These are phyloP conservation scores for Parietaria judaica DNA, from an alignment of 306 rosid species.

Conservation along the genomic window DNA sequence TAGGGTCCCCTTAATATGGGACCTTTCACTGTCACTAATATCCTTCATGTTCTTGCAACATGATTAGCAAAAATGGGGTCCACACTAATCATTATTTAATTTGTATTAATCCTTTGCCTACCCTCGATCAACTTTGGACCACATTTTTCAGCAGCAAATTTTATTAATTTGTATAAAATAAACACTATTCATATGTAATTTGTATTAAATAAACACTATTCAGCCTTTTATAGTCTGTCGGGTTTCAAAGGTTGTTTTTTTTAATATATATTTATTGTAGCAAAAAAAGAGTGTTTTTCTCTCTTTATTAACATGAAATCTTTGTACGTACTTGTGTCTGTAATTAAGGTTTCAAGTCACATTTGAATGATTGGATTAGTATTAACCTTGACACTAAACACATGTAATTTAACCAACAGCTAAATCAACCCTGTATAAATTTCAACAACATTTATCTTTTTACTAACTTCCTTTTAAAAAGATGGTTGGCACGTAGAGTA, in stretches of 20 bases:
- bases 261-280: too few species aligned
- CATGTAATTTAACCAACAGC: background rate
- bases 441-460: background rate
- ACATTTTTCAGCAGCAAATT: too few species aligned
- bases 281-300: background rate
- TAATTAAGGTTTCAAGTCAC: slow-evolving; percentile 6
- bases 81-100: slow-evolving; percentile 30
- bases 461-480: background rate
- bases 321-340: slow-evolving; percentile 8
- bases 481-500: background rate
- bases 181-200: background rate
- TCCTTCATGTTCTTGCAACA: slow-evolving; percentile 28
- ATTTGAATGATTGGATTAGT: slow-evolving; percentile 7
- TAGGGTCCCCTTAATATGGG: slow-evolving; percentile 25
- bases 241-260: background rate
- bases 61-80: slow-evolving; percentile 55
- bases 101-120: slow-evolving; percentile 23
- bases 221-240: slow-evolving; percentile 17
- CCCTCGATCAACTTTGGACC: background rate
- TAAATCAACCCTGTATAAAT: background rate
- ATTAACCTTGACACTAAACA: background rate
- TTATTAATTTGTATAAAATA: background rate
- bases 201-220: slow-evolving; percentile 6
- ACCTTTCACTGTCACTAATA: slow-evolving; percentile 28
- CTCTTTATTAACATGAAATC: background rate